phyloP scores from a whole-genome alignment of 2,329 filamentous ascomycete genomes.

The Cordyceps cicadae region DNA sequence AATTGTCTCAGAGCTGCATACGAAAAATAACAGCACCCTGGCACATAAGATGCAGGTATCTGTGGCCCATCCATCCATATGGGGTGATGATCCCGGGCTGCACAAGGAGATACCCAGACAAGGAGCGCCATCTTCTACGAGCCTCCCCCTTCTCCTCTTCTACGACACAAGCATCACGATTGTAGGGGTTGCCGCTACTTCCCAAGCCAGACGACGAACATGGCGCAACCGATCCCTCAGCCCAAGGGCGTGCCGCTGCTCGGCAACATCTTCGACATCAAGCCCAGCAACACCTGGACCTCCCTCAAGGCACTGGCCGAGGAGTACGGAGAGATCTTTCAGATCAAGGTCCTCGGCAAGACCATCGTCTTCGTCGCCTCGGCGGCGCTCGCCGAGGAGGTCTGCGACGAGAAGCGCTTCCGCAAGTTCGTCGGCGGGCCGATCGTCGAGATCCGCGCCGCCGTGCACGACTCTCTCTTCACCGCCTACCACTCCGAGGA shows the following conservation, averaged over 20 bases:
- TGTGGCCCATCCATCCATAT: background rate
- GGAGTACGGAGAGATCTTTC: slow-evolving; percentile 30
- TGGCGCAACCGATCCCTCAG: slow-evolving; percentile 28
- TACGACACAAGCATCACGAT: background rate
- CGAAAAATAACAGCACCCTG: background rate
- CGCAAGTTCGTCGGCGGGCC: slow-evolving; percentile 46
- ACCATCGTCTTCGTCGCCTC: slow-evolving; percentile 38
- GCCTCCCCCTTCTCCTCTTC: background rate
- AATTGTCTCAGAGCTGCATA: slow-evolving; percentile 2
- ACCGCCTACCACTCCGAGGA: slow-evolving; percentile 44
- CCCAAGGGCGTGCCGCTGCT: slow-evolving; percentile 28
- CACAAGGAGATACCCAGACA: background rate
- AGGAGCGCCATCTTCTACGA: background rate
- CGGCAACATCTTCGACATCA: slow-evolving; percentile 29
- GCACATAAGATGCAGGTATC: background rate
- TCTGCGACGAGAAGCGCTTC: slow-evolving; percentile 46
- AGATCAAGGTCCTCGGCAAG: slow-evolving; percentile 27
- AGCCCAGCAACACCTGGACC: slow-evolving; percentile 28
- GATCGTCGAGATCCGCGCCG: slow-evolving; percentile 42
- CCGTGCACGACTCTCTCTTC: slow-evolving; percentile 45
- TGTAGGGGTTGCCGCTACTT: background rate
- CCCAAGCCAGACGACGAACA: slow-evolving; percentile 12
- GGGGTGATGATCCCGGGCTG: background rate
- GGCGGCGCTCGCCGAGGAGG: slow-evolving; percentile 37
- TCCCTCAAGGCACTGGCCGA: slow-evolving; percentile 29